Evolutionary conservation across 441 rosid species (phyloP).

Genomic region (Capsella rubella): DNA sequence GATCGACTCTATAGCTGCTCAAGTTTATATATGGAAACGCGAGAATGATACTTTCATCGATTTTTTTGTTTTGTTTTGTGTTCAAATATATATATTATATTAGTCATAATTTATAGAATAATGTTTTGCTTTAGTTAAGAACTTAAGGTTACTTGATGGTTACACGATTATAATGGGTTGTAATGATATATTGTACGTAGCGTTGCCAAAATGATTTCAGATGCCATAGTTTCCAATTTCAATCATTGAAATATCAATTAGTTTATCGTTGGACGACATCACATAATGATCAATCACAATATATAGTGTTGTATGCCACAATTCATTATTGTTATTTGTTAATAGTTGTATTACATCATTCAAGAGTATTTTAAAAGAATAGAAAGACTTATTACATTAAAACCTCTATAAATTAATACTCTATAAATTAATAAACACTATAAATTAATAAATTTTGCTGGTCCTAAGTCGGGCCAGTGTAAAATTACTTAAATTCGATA

Average conservation of each 20-base stretch:
- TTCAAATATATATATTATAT: neutral
- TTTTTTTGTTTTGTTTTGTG: neutral
- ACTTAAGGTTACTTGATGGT: neutral
- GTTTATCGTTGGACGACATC: neutral
- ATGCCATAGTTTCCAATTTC: neutral
- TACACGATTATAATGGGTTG: neutral
- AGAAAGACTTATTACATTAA: neutral
- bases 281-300: neutral
- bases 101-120: neutral
- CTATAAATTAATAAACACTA: too few species aligned
- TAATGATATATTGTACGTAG: neutral
- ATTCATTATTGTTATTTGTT: conserved; percentile 4
- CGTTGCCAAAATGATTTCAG: neutral
- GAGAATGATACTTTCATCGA: conserved; percentile 1
- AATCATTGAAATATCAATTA: neutral
- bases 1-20: conserved; percentile 11
- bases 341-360: conserved; percentile 20
- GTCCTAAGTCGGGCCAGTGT: too few species aligned
- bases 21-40: conserved; percentile 7
- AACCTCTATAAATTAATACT: too few species aligned
- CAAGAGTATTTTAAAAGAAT: neutral
- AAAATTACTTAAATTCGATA: too few species aligned
- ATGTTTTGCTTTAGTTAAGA: too few species aligned
- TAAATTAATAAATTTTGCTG: too few species aligned
- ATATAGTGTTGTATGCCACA: neutral